Conservation (phyloP, 768 basidiomycete species). For the Myochromella boudieri region DNA sequence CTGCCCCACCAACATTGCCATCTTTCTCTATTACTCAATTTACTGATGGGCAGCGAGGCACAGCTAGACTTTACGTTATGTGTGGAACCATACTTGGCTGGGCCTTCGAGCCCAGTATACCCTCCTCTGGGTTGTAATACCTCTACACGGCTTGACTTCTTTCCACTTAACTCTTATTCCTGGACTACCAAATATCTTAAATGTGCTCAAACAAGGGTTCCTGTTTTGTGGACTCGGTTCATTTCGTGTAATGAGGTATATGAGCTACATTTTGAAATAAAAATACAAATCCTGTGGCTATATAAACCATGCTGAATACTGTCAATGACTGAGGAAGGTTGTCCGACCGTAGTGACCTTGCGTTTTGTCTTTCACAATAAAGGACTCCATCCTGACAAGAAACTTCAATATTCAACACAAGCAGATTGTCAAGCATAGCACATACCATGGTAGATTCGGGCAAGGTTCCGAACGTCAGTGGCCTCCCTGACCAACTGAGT, state of each 20-base stretch:
- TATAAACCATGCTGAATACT: too few species aligned
- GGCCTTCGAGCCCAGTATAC: constrained; percentile 3
- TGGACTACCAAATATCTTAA: background rate
- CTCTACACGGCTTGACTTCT: background rate
- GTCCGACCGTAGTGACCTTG: too few species aligned
- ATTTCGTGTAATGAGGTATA: too few species aligned
- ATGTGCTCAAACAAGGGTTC: background rate
- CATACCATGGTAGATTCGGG: constrained; percentile 75
- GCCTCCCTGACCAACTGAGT: constrained; percentile 92
- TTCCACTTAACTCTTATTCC: background rate
- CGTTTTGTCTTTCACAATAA: constrained; percentile 10
- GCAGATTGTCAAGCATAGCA: background rate
- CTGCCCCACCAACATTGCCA: background rate
- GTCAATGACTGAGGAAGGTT: too few species aligned
- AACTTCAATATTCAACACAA: background rate
- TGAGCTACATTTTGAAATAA: too few species aligned
- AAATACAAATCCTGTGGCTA: too few species aligned
- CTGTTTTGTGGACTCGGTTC: background rate
- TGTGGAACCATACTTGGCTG: constrained; percentile 4
- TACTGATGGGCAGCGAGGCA: constrained; percentile 6
- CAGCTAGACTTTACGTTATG: background rate
- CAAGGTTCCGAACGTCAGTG: constrained; percentile 72
- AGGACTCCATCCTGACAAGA: constrained; percentile 10
- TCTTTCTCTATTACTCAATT: constrained; percentile 1
- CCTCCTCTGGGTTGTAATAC: constrained; percentile 7